Base-by-base conservation (phyloP, 164 flowering plant species). In the Magnolia sinica region DNA sequence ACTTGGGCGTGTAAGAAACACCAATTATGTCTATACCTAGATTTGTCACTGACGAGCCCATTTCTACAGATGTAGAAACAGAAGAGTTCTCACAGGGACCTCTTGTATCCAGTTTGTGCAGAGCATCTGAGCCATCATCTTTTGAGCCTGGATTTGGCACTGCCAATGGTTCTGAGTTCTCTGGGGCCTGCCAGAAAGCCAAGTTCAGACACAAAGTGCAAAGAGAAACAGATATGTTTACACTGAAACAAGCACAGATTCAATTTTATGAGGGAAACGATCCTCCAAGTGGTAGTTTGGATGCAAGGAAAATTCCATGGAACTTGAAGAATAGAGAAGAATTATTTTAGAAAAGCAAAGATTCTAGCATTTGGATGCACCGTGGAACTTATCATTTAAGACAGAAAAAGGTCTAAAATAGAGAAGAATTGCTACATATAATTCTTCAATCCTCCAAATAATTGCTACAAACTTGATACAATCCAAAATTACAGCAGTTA, bases 111-210 rank as follows among this genome's bases (percentile, higher is more conserved):
- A 2, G 27, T 29, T 45, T 74, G 37, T 22, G 59, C 58, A 14
- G 22, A 45, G 45, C 76, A 50, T 50, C 71, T 75, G 64, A 63
- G 9, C 27, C 20, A 8, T 52, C 74, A 55, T 51, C 74, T 72
- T 72, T 13, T 23, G 74, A 72, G 23, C 51, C 31, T 23, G 11
- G 74, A 51, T 50, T 24, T 18, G 70, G 65, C 18, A 24, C 65
- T 19, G 9, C 11, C 23, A 70, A 66, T 24, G 59, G 45, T 65
- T 23, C 23, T 9, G 20, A 49, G 19, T 74, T 65, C 7, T 24
- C 70, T 13, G 22, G 51, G 18, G 59, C 55, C 76, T 75, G 77
- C 64, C 24, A 8, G 20, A 52, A 51, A 55, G 27, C 31, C n/a
- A 22, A 19, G 23, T 13, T 71, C 59, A 55, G 74, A 70, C 23